These are phyloP conservation scores for Syzygium oleosum DNA, from an alignment of 345 rosid species.

Conservation along the genomic window DNA sequence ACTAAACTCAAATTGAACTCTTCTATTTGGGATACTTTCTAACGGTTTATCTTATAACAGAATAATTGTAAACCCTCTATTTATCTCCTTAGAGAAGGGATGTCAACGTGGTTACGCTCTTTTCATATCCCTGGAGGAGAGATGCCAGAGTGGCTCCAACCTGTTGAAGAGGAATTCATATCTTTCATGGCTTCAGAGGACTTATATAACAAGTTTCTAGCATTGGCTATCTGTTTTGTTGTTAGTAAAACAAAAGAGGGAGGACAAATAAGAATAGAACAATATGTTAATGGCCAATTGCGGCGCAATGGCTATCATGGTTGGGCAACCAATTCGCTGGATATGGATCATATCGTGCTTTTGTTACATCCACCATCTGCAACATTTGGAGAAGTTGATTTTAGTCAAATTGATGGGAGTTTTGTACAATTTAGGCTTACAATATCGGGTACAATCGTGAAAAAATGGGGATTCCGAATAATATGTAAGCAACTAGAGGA, in stretches of 20 bases:
- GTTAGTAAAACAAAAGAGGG: background rate
- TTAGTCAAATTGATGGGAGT: background rate
- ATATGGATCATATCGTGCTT: background rate
- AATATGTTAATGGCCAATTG: no score
- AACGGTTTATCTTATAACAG: background rate
- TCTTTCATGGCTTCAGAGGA: background rate
- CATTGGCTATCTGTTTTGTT: background rate
- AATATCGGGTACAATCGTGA: fast-evolving
- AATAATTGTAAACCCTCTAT: fast-evolving
- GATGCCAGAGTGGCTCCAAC: background rate
- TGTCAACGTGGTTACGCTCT: no score
- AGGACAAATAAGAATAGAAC: no score
- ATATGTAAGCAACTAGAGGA: background rate
- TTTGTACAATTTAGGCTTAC: background rate
- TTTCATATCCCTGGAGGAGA: background rate
- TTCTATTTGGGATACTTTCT: background rate
- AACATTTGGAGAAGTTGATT: background rate
- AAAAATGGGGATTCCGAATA: background rate
- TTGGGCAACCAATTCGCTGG: background rate
- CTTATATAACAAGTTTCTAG: background rate
- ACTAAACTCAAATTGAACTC: background rate
- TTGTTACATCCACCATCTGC: fast-evolving
- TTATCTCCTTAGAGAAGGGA: no score
- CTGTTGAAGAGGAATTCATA: background rate
- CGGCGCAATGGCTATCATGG: fast-evolving